Conservation (phyloP, 768 basidiomycete species). For the Amanita phalloides region DNA sequence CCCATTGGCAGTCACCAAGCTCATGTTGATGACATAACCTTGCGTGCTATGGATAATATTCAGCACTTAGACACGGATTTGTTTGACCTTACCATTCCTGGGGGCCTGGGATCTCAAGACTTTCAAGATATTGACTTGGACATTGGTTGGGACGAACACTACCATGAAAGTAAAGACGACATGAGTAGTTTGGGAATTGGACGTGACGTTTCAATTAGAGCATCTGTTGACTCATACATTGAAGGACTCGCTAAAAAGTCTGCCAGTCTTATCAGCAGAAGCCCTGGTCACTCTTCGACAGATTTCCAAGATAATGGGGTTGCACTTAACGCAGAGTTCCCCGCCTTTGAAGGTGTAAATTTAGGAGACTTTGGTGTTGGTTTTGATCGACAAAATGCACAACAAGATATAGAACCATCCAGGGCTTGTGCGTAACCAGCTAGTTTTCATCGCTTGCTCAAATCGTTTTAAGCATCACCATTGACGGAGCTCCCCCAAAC, state of each 20-base stretch:
- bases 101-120: slow-evolving; percentile 83
- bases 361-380: slow-evolving; percentile 52
- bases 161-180: slow-evolving; percentile 32
- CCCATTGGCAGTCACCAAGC: slow-evolving; percentile 67
- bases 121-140: slow-evolving; percentile 65
- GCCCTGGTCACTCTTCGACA: slow-evolving; percentile 49
- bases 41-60: slow-evolving; percentile 67
- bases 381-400: slow-evolving; percentile 41
- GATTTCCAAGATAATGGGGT: slow-evolving; percentile 41
- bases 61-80: slow-evolving; percentile 56
- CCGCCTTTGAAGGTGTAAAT: slow-evolving; percentile 53
- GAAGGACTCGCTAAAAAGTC: slow-evolving; percentile 17
- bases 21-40: slow-evolving; percentile 80
- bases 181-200: slow-evolving; percentile 69
- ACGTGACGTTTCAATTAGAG: slow-evolving; percentile 53
- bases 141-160: slow-evolving; percentile 56
- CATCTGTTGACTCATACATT: slow-evolving; percentile 55
- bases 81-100: slow-evolving; percentile 71
- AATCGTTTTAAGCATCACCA: slow-evolving; percentile 48
- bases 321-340: slow-evolving; percentile 32
- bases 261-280: slow-evolving; percentile 34
- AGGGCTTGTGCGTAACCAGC: slow-evolving; percentile 47
- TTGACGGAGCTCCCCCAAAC: slow-evolving; percentile 68
- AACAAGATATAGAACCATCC: slow-evolving; percentile 40
- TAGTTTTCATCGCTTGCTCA: neutral